A percentile compares a stretch with the other conserved stretches of the same genome.
These are phyloP conservation scores for Trebouxia sp. DNA, from an alignment of 139 green algal genomes.

Conservation along the genomic window DNA sequence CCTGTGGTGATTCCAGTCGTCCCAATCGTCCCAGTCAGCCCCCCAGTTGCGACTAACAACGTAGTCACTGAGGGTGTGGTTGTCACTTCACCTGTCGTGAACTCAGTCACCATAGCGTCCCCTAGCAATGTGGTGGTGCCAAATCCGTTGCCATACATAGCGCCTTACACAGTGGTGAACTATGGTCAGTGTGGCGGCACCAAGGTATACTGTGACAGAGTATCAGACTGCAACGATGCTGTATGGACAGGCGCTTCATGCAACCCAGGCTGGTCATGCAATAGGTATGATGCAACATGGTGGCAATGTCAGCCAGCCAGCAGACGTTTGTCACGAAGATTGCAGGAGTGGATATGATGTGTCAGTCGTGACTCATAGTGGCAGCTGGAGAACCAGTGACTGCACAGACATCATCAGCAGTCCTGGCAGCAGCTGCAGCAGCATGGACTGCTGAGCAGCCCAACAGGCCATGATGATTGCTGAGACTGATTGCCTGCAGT, in stretches of 20 bases:
- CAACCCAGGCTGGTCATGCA: background rate
- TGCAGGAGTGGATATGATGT: slow-evolving; percentile 13
- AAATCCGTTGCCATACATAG: background rate
- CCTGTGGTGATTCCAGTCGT: too few relatives aligned
- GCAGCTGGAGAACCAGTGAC: too few relatives aligned
- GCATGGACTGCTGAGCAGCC: too few relatives aligned
- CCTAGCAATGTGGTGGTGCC: slow-evolving; percentile 4
- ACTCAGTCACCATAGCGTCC: background rate
- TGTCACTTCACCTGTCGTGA: background rate
- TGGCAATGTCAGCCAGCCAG: slow-evolving; percentile 24
- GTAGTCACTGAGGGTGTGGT: background rate
- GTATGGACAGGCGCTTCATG: slow-evolving; percentile 8
- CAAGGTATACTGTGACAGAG: background rate
- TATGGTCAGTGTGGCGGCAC: slow-evolving; percentile 10
- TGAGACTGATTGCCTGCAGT: too few relatives aligned
- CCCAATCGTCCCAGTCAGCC: background rate
- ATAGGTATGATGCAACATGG: slow-evolving; percentile 26
- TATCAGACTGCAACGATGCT: background rate
- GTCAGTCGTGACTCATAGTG: too few relatives aligned
- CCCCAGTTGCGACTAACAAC: background rate
- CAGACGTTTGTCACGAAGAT: background rate
- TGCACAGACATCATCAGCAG: background rate
- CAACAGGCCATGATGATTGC: too few relatives aligned
- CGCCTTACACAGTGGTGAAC: slow-evolving; percentile 12
- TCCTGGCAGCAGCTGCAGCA: background rate